These are phyloP conservation scores for Kokia cookei DNA, from an alignment of 441 rosid species.

Conservation along the genomic window DNA sequence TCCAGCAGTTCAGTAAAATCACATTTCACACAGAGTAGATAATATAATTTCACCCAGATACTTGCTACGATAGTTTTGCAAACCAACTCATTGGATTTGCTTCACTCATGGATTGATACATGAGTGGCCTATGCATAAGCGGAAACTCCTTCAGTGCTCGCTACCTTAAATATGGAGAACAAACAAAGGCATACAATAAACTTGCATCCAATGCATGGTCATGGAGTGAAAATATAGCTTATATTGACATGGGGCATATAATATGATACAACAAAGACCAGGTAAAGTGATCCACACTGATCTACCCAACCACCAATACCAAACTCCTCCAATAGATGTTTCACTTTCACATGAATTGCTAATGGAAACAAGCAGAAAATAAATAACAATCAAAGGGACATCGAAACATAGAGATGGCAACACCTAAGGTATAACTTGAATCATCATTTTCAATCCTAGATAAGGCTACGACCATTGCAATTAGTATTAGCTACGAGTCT, in stretches of 20 bases:
- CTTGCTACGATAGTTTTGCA: background rate
- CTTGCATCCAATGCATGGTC: background rate
- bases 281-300: background rate
- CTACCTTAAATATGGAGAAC: background rate
- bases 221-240: background rate
- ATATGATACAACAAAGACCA: background rate
- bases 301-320: background rate
- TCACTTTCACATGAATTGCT: background rate
- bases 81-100: background rate
- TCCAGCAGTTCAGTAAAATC: background rate
- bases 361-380: background rate
- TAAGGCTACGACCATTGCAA: background rate
- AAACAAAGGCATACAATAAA: background rate
- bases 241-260: background rate
- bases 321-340: background rate
- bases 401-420: background rate
- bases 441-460: background rate
- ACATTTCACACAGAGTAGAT: background rate
- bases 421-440: background rate
- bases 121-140: background rate
- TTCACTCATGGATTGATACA: background rate
- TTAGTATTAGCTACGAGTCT: background rate
- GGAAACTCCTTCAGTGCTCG: background rate
- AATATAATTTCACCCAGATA: too few relatives aligned
- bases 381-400: background rate